Conservation (phyloP, 257 asterid species). For the Fraxinus cuspidata region DNA sequence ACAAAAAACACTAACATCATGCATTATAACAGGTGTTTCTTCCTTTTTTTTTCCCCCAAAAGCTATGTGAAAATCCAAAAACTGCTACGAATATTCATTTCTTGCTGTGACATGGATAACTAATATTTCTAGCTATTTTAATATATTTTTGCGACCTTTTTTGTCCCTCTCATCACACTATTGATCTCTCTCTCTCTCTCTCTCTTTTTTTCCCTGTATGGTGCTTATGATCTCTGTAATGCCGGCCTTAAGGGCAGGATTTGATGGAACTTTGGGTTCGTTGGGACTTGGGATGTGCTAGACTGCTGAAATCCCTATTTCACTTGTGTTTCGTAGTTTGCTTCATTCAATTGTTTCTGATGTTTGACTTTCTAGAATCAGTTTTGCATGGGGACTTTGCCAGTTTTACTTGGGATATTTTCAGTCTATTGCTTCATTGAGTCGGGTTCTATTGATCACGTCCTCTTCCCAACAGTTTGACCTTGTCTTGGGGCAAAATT, state of each 20-base stretch:
- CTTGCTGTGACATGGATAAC: neutral
- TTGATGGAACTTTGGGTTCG: slow-evolving; percentile 32
- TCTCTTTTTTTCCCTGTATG: slow-evolving; percentile 14
- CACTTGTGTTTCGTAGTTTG: slow-evolving; percentile 27
- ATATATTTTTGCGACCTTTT: neutral
- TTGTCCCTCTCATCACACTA: neutral
- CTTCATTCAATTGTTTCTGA: slow-evolving; percentile 21
- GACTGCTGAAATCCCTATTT: slow-evolving; percentile 28
- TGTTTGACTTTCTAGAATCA: slow-evolving; percentile 19
- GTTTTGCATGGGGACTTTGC: slow-evolving; percentile 20
- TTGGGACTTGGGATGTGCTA: slow-evolving; percentile 19
- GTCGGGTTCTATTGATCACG: too few relatives aligned
- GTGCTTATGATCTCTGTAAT: slow-evolving; percentile 26
- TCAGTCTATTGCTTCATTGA: slow-evolving; percentile 30
- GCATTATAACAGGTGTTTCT: neutral
- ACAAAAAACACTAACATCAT: neutral
- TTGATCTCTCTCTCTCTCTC: neutral
- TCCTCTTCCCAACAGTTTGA: too few relatives aligned
- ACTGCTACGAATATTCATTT: neutral
- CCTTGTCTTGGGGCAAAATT: too few relatives aligned
- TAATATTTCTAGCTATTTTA: neutral
- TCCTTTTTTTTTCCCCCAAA: neutral
- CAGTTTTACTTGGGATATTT: slow-evolving; percentile 27
- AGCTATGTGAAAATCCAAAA: neutral
- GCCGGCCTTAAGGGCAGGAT: slow-evolving; percentile 26